phyloP scores from a whole-genome alignment of 1,284 basidiomycete genomes.

The Nidula niveotomentosa region DNA sequence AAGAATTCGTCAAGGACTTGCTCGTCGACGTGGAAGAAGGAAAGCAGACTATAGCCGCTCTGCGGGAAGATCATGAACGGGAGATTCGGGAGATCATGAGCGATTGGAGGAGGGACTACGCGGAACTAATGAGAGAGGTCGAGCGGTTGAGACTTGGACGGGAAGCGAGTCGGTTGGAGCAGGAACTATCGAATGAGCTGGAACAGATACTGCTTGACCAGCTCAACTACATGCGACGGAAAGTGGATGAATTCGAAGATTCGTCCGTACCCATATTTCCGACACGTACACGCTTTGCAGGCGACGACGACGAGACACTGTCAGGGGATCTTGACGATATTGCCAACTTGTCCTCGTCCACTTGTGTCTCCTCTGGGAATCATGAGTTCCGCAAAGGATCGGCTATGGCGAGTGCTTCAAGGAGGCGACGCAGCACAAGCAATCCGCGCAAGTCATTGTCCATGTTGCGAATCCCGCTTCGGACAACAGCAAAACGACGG shows the following conservation, averaged over 20 bases:
- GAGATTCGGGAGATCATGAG: slow-evolving; percentile 35
- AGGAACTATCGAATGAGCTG: slow-evolving; percentile 35
- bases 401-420: slow-evolving; percentile 6
- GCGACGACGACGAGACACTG: slow-evolving; percentile 15
- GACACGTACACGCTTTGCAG: not conserved
- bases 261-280: not conserved
- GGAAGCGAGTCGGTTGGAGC: slow-evolving; percentile 31
- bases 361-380: slow-evolving; percentile 15
- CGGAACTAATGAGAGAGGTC: slow-evolving; percentile 28
- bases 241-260: slow-evolving; percentile 8
- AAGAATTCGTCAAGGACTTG: slow-evolving; percentile 38
- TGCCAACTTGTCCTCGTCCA: slow-evolving; percentile 20
- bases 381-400: slow-evolving; percentile 6
- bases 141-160: slow-evolving; percentile 30
- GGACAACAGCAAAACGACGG: not conserved
- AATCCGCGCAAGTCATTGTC: slow-evolving; percentile 8
- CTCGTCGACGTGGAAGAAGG: slow-evolving; percentile 31
- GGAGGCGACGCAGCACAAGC: slow-evolving; percentile 1
- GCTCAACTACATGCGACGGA: slow-evolving; percentile 10
- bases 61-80: slow-evolving; percentile 29
- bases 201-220: slow-evolving; percentile 32
- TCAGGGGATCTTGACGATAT: slow-evolving; percentile 14
- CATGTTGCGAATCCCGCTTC: slow-evolving; percentile 6
- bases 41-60: slow-evolving; percentile 23
- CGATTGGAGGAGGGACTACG: slow-evolving; percentile 37